These are phyloP conservation scores for Penicillium sp. DNA, from an alignment of 2,329 filamentous ascomycete genomes.

Conservation along the genomic window DNA sequence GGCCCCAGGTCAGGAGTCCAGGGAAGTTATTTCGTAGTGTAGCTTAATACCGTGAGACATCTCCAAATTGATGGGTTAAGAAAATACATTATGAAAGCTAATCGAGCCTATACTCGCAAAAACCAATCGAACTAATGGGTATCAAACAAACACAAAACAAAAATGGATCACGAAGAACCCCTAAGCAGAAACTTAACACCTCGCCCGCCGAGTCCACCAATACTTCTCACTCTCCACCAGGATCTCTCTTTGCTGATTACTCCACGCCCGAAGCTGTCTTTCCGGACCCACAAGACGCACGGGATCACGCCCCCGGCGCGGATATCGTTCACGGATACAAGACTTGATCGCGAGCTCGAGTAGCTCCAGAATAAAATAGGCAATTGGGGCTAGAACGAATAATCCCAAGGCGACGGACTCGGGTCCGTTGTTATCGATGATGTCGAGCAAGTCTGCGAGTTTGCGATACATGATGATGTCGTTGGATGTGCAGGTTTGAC, in stretches of 20 bases:
- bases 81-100: background rate
- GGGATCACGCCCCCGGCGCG: constrained; percentile 17
- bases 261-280: constrained; percentile 17
- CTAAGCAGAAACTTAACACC: background rate
- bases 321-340: constrained; percentile 17
- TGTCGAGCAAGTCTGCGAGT: constrained; percentile 3
- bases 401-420: constrained; percentile 20
- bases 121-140: background rate
- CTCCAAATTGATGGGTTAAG: background rate
- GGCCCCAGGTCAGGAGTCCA: too few relatives aligned
- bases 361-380: constrained; percentile 20
- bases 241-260: constrained; percentile 19
- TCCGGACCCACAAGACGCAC: constrained; percentile 19
- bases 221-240: constrained; percentile 10
- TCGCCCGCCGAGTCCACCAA: constrained; percentile 9
- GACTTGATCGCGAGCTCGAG: constrained; percentile 11
- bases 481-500: background rate
- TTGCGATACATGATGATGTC: constrained; percentile 1
- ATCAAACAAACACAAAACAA: background rate
- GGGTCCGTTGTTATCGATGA: constrained; percentile 23
- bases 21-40: background rate
- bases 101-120: background rate
- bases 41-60: background rate
- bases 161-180: background rate
- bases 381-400: constrained; percentile 22